Conservation (phyloP, 257 asterid species). For the Solanum virginianum region DNA sequence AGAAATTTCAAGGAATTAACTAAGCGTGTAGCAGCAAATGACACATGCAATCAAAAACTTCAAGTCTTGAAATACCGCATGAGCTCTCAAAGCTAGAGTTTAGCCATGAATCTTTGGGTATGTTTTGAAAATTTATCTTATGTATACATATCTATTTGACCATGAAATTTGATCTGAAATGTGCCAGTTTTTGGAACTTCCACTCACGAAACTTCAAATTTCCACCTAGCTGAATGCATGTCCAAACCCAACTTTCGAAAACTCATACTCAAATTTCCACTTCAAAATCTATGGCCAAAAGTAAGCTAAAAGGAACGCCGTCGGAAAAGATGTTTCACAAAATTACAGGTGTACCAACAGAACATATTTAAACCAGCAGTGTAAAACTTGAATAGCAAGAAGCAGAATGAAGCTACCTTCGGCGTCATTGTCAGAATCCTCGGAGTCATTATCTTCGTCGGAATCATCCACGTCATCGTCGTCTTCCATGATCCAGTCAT, state of each 20-base stretch:
- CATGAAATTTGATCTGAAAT: neutral
- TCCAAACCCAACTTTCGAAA: no score
- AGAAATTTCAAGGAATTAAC: neutral
- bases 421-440: constrained; percentile 51
- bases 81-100: neutral
- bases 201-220: neutral
- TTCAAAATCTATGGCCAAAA: neutral
- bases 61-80: neutral
- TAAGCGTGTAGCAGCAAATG: neutral
- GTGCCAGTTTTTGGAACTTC: neutral
- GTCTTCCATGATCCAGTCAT: constrained; percentile 63
- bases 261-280: neutral
- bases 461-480: constrained; percentile 33
- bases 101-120: neutral
- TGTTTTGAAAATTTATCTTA: neutral
- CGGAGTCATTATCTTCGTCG: constrained; percentile 49
- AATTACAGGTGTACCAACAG: neutral
- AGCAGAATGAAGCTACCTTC: constrained; percentile 21
- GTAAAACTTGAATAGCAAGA: neutral
- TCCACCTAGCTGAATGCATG: neutral
- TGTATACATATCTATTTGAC: neutral
- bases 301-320: neutral
- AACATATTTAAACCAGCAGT: neutral
- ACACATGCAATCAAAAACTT: neutral
- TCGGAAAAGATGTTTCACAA: neutral